Evolutionary conservation across 1,284 basidiomycete species (phyloP), one percentile per base, ranked within the genome.

Genomic region (Coniferiporia sulphurascens): DNA sequence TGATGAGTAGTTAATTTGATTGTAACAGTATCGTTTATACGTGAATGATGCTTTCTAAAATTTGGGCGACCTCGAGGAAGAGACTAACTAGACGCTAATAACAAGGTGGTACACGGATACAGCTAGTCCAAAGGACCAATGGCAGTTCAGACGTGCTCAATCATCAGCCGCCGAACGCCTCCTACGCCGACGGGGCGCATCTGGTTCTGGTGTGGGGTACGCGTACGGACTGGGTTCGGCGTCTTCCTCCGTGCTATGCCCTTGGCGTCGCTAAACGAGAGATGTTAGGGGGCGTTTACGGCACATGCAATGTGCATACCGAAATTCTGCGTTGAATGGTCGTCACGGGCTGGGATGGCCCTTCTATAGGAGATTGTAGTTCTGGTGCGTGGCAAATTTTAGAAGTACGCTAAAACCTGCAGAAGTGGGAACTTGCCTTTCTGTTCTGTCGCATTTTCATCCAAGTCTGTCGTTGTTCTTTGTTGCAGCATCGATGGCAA

Each of bases 401-500:
- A 27, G 27, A 27, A 27, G 27, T 27, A 27, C 27, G 27, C 27
- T 5, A 5, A 27, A 27, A 27, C 27, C 27, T 5, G 5, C 27
- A 12, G 41, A 43, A 43, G 3, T 7, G 8, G n/a, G 27, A 2
- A 51, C 21, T 51, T 51, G 22, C 9, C 9, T 21, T 17, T 10
- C 49, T 12, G 49, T 27, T 36, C 19, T 59, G 41, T 36, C 51
- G 13, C 48, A 53, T 34, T 43, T 48, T 36, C 17, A 48, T 54
- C 45, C 48, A 21, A 43, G 22, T 48, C 15, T 17, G 34, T 57
- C 38, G 19, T 44, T 35, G 38, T 13, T 21, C 19, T 43, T 17
- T 44, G 22, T 35, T 27, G 41, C 38, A 61, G 48, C 15, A 58
- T 45, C 5, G 59, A 54, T 7, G 62, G 56, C 12, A 60, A 21